phyloP scores from a whole-genome alignment of 176 grass and related monocot species.

The Carex kokanica region DNA sequence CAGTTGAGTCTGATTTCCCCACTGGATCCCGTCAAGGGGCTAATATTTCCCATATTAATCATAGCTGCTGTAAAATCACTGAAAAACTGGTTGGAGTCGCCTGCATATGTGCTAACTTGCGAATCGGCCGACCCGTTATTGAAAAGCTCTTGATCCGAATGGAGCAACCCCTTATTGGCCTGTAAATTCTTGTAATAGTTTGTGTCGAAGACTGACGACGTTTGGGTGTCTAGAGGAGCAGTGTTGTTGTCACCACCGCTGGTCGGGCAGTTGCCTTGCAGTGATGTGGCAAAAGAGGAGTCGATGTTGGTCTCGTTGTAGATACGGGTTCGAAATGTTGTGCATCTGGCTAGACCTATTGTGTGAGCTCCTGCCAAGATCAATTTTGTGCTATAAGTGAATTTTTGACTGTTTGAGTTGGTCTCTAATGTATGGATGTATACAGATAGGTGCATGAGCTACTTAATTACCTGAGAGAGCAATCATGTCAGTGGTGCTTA shows the following conservation, averaged over 20 bases:
- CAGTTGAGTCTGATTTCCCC: conserved; percentile 50
- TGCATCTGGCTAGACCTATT: conserved; percentile 47
- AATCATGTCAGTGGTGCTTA: conserved; percentile 57
- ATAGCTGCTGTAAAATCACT: conserved; percentile 45
- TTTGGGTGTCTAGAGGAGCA: conserved; percentile 37
- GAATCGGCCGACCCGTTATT: conserved; percentile 44
- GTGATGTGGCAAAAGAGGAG: conserved; percentile 36
- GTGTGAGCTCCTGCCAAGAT: conserved; percentile 55
- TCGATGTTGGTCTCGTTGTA: conserved; percentile 59
- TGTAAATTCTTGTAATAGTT: conserved; percentile 42
- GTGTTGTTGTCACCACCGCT: conserved; percentile 38
- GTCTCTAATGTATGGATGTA: background rate
- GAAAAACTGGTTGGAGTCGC: conserved; percentile 33
- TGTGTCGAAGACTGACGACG: conserved; percentile 42
- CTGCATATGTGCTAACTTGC: conserved; percentile 37
- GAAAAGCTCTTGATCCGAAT: conserved; percentile 68
- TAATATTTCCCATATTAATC: conserved; percentile 57
- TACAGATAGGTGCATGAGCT: background rate
- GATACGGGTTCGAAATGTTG: conserved; percentile 40
- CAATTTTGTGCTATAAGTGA: background rate
- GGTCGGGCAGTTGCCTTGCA: conserved; percentile 37
- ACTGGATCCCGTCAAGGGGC: conserved; percentile 44
- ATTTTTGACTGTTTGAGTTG: background rate
- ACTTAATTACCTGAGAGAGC: conserved; percentile 48
- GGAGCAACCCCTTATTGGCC: conserved; percentile 37